phyloP scores from a whole-genome alignment of 2,329 filamentous ascomycete genomes.

The Cercospora brassicicola region DNA sequence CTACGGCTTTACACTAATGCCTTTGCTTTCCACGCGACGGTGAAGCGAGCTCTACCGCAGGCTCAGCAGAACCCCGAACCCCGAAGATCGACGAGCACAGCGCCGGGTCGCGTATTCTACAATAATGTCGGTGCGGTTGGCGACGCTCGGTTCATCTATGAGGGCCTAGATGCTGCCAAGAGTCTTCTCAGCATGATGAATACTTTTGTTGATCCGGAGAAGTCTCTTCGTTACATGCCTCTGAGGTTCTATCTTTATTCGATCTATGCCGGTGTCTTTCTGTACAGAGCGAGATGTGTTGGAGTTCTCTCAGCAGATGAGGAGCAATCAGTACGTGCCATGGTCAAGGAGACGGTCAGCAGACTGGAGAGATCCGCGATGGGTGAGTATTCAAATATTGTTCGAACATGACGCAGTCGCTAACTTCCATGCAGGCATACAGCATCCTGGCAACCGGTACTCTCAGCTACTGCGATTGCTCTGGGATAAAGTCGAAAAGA shows the following conservation, averaged over 20 bases:
- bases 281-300: constrained; percentile 51
- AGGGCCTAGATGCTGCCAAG: constrained; percentile 53
- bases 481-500: constrained; percentile 49
- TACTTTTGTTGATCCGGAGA: constrained; percentile 52
- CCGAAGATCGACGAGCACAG: constrained; percentile 24
- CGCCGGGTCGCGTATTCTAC: constrained; percentile 43
- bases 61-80: constrained; percentile 29
- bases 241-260: constrained; percentile 52
- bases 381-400: constrained; percentile 23
- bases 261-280: constrained; percentile 52
- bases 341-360: constrained; percentile 50
- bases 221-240: constrained; percentile 51
- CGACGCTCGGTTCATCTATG: constrained; percentile 53
- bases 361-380: constrained; percentile 48
- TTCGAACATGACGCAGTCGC: not conserved
- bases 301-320: constrained; percentile 51
- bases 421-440: constrained; percentile 29
- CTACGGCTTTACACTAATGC: constrained; percentile 72
- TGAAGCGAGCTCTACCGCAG: constrained; percentile 47
- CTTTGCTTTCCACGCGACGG: constrained; percentile 72
- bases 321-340: constrained; percentile 48
- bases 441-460: constrained; percentile 51
- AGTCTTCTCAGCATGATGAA: constrained; percentile 53
- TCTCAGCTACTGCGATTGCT: constrained; percentile 49
- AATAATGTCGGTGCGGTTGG: constrained; percentile 53